These are phyloP conservation scores for Suillus alpinus DNA, from an alignment of 768 basidiomycete genomes.

Conservation along the genomic window DNA sequence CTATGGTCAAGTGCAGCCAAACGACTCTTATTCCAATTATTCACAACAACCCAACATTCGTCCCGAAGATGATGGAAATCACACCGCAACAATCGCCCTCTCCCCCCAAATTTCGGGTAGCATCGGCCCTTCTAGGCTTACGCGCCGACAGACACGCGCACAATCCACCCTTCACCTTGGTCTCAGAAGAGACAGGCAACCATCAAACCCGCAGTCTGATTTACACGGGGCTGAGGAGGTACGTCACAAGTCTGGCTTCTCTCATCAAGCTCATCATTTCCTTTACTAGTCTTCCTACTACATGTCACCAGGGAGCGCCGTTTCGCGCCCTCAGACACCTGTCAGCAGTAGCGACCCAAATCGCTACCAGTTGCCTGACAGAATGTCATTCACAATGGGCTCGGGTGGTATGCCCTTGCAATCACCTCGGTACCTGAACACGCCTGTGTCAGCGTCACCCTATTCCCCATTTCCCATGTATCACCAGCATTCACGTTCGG, in stretches of 20 bases:
- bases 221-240: conserved; percentile 29
- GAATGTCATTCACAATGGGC: conserved; percentile 16
- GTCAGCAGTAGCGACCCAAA: conserved; percentile 30
- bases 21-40: conserved; percentile 26
- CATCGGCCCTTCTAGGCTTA: conserved; percentile 51
- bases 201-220: conserved; percentile 8
- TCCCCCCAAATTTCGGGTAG: conserved; percentile 44
- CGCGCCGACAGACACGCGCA: conserved; percentile 43
- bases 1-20: conserved; percentile 18
- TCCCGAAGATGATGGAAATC: conserved; percentile 24
- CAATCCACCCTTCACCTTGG: conserved; percentile 32
- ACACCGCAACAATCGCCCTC: conserved; percentile 25
- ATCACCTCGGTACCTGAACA: conserved; percentile 44
- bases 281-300: conserved; percentile 31
- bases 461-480: conserved; percentile 45
- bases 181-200: conserved; percentile 27
- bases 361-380: conserved; percentile 32
- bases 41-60: conserved; percentile 29
- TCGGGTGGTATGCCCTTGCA: conserved; percentile 29
- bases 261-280: conserved; percentile 12
- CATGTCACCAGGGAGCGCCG: conserved; percentile 31
- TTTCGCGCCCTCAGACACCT: conserved; percentile 41
- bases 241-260: neutral
- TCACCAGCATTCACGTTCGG: conserved; percentile 45
- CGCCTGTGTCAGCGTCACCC: conserved; percentile 44